Base-by-base conservation (phyloP, 2,329 filamentous ascomycete species). In the Phyllosticta citrichinensis region DNA sequence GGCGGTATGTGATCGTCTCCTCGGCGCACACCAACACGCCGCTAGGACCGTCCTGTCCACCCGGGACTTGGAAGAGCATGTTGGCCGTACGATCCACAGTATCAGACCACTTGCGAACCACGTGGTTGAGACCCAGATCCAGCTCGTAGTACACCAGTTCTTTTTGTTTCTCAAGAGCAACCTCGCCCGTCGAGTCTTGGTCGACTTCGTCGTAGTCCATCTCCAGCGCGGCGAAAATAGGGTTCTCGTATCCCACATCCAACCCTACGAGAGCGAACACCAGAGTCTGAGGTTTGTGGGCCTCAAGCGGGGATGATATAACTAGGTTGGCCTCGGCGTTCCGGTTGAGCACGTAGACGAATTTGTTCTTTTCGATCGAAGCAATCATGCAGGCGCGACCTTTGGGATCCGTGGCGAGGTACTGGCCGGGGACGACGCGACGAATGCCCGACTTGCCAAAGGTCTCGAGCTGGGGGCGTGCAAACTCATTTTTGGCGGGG, bases 311-410 rank as follows among this genome's bases (percentile, higher is more conserved):
- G 14, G 94, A 99, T 5, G 94, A 99, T 57, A 99, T 99, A 51
- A 92, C 95, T 68, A 99, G 84, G 74, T 96, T 90, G 19, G 92
- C 92, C 75, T 97, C 91, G 2, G 91, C 84, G 76, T 96, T 96
- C 66, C 95, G 87, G 75, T 97, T 97, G 67, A 99, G 81, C 69
- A 99, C 93, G 76, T 99, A 99, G 67, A 99, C 94, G 61, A 99
- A 87, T 79, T 99, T 99, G 79, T 97, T 99, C 83, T 99, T 99
- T 78, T 99, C 95, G 60, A 93, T 83, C 5, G 92, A 93, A 10
- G 94, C 91, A 64, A 97, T 89, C 71, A 99, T 82, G 71, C 93
- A 96, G 60, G 95, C 95, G 77, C 94, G 86, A 61, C 94, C 94
- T 75, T 96, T 96, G 27, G 94, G 94, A 70, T 99, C 94, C 58